phyloP scores from a whole-genome alignment of 2,329 filamentous ascomycete species.

The Colletotrichum paranaense region DNA sequence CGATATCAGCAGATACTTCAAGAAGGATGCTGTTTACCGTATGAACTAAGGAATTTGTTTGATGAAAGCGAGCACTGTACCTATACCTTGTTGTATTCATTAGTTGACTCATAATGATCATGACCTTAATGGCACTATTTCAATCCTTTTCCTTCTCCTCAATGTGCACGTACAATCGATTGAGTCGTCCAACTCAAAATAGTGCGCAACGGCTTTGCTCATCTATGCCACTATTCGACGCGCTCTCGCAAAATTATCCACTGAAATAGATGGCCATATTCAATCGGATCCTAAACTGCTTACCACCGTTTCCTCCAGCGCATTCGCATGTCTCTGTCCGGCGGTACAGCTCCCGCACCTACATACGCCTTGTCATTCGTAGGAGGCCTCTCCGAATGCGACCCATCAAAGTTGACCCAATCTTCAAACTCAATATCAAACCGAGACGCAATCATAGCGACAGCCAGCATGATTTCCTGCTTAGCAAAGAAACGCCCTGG shows the following conservation, averaged over 20 bases:
- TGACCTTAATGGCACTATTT: background rate
- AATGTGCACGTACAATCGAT: no score
- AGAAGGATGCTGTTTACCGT: constrained; percentile 36
- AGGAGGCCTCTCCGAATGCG: background rate
- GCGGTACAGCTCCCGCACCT: constrained; percentile 19
- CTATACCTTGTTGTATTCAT: constrained; percentile 12
- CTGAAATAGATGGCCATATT: no score
- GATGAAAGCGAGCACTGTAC: constrained; percentile 5
- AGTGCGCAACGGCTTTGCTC: no score
- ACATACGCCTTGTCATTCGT: constrained; percentile 2
- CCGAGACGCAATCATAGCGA: constrained; percentile 43
- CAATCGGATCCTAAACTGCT: no score
- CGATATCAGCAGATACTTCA: constrained; percentile 38
- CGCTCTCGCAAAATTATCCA: no score
- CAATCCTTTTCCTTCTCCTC: no score
- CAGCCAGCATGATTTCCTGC: constrained; percentile 48
- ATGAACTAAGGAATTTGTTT: constrained; percentile 14
- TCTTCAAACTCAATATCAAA: constrained; percentile 46
- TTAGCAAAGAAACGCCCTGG: constrained; percentile 54
- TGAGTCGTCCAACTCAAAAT: no score
- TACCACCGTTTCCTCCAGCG: constrained; percentile 1
- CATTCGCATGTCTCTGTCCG: constrained; percentile 16
- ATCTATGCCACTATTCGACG: no score
- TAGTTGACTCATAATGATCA: constrained; percentile 22
- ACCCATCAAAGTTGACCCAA: constrained; percentile 13